These are phyloP conservation scores for Aspergillus transmontanensis DNA, from an alignment of 2,329 filamentous ascomycete genomes.

Conservation along the genomic window DNA sequence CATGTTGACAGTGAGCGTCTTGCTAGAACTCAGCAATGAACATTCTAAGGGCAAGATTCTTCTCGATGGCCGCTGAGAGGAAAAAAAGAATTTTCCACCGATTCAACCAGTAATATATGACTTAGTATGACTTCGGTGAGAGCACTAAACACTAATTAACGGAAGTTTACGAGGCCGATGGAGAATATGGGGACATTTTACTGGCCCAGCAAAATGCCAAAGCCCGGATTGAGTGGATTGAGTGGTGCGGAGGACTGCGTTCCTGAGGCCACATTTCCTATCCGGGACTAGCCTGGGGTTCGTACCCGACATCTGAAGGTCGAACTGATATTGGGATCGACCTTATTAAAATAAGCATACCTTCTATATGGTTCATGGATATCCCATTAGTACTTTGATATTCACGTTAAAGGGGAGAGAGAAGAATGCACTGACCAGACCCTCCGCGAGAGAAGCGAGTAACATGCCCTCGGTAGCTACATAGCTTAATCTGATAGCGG, in stretches of 20 bases:
- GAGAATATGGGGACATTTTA: background rate
- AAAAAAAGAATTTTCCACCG: background rate
- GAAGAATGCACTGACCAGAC: too few species aligned
- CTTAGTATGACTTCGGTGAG: background rate
- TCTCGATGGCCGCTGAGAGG: background rate
- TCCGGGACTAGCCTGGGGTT: background rate
- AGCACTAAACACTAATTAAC: background rate
- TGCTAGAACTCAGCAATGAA: background rate
- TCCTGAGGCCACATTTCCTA: background rate
- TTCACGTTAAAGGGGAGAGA: too few species aligned
- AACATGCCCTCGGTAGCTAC: background rate
- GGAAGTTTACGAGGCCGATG: background rate
- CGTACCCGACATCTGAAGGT: background rate
- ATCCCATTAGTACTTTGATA: too few species aligned
- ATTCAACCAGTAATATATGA: background rate
- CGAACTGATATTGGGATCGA: background rate
- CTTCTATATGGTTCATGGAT: too few species aligned
- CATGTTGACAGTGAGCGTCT: conserved; percentile 12
- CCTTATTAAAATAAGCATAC: too few species aligned
- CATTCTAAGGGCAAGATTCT: background rate
- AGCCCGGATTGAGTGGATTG: background rate
- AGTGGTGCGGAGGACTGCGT: background rate
- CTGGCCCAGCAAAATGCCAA: background rate
- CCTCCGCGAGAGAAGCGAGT: too few species aligned
- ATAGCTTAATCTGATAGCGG: background rate